phyloP scores from a whole-genome alignment of 148 eudicot genomes.

The Mesembryanthemum crystallinum region DNA sequence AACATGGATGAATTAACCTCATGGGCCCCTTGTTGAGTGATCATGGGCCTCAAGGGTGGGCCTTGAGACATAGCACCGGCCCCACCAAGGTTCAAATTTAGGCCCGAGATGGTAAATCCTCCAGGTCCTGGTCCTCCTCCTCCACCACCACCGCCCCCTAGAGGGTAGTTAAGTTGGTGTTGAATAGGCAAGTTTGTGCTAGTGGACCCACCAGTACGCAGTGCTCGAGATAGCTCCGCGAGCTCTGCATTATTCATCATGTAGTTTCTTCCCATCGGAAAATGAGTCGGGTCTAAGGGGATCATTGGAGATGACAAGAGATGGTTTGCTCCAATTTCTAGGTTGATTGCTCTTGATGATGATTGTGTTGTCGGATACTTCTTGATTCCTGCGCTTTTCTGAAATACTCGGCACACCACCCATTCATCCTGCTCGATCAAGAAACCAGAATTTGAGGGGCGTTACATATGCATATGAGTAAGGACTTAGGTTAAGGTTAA shows the following conservation, averaged over 20 bases:
- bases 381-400: slow-evolving; percentile 74
- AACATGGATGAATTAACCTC: slow-evolving; percentile 41
- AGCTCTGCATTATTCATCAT: slow-evolving; percentile 43
- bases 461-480: too few relatives aligned
- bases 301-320: slow-evolving; percentile 44
- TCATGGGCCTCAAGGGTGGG: slow-evolving; percentile 39
- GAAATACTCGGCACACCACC: slow-evolving; percentile 87
- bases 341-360: slow-evolving; percentile 46
- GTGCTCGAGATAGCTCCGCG: slow-evolving; percentile 47
- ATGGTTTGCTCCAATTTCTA: slow-evolving; percentile 40
- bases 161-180: slow-evolving; percentile 42
- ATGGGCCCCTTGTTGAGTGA: slow-evolving; percentile 32
- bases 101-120: slow-evolving; percentile 59
- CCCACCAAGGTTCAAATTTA: slow-evolving; percentile 64
- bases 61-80: slow-evolving; percentile 41
- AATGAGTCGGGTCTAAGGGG: slow-evolving; percentile 42
- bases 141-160: slow-evolving; percentile 29
- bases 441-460: not conserved
- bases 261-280: slow-evolving; percentile 47
- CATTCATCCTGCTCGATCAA: slow-evolving; percentile 66
- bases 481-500: too few relatives aligned
- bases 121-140: slow-evolving; percentile 32
- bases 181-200: slow-evolving; percentile 38
- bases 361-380: slow-evolving; percentile 62
- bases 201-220: slow-evolving; percentile 37